Conservation (phyloP, 805 yeast genomes). For the Yamadazyma ubonensis region DNA sequence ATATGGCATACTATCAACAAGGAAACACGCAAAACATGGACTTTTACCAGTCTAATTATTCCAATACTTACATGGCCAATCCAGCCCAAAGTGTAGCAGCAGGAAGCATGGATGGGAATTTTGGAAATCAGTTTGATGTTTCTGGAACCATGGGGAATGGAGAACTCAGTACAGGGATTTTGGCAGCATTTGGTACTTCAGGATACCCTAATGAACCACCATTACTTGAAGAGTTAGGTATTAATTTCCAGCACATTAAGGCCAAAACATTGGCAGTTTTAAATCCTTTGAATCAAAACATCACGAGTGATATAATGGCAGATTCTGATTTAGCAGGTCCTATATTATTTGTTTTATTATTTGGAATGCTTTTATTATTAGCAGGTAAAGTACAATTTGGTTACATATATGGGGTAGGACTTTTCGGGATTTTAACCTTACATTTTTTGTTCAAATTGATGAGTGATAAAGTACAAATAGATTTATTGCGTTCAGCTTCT, state of each 20-base stretch:
- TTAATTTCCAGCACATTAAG: conserved; percentile 84
- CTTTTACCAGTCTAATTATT: conserved; percentile 42
- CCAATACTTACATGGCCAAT: conserved; percentile 26
- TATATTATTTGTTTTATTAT: conserved; percentile 77
- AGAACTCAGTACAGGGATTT: conserved; percentile 65
- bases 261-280: conserved; percentile 83
- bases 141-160: conserved; percentile 44
- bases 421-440: conserved; percentile 82
- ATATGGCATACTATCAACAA: conserved; percentile 44
- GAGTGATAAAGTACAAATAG: conserved; percentile 63
- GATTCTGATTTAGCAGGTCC: conserved; percentile 98
- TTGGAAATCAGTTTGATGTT: conserved; percentile 36
- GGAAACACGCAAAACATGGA: conserved; percentile 32
- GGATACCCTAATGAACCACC: conserved; percentile 98
- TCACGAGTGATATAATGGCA: conserved; percentile 71
- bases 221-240: conserved; percentile 86
- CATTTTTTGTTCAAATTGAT: conserved; percentile 84
- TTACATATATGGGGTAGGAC: conserved; percentile 92
- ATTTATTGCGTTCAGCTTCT: conserved; percentile 73
- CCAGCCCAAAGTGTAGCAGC: conserved; percentile 13
- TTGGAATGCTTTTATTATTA: conserved; percentile 77
- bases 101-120: conserved; percentile 31
- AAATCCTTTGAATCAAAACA: conserved; percentile 62
- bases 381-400: conserved; percentile 97
- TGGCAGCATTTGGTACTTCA: conserved; percentile 89